These are phyloP conservation scores for sorghum (Sorghum bicolor) DNA, from an alignment of 176 grass and related monocot genomes.

Conservation along the genomic window Sorghum_bicolor_NCBIv3 NC_012870.2:3241001-3241500, in stretches of 20 bases:
- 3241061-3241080: not conserved
- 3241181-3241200: not conserved
- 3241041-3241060: not conserved
- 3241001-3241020: not conserved
- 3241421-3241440: constrained; percentile 72
- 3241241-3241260: not conserved
- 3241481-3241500: constrained; percentile 69
- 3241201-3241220: not conserved
- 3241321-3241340: constrained; percentile 1
- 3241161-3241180: not conserved
- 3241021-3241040: not conserved
- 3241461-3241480: constrained; percentile 54
- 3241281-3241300: not conserved
- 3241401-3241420: constrained; percentile 83
- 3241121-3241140: not conserved
- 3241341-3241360: constrained; percentile 64
- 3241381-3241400: constrained; percentile 48
- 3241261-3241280: not conserved
- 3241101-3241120: not conserved
- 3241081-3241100: not conserved
- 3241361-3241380: constrained; percentile 87
- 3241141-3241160: not conserved
- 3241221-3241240: not conserved
- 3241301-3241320: not conserved
- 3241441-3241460: constrained; percentile 71